Evolutionary conservation across 345 rosid genomes (phyloP), one percentile per base, ranked within the genome.

Genomic region (Melastoma malabathricum): DNA sequence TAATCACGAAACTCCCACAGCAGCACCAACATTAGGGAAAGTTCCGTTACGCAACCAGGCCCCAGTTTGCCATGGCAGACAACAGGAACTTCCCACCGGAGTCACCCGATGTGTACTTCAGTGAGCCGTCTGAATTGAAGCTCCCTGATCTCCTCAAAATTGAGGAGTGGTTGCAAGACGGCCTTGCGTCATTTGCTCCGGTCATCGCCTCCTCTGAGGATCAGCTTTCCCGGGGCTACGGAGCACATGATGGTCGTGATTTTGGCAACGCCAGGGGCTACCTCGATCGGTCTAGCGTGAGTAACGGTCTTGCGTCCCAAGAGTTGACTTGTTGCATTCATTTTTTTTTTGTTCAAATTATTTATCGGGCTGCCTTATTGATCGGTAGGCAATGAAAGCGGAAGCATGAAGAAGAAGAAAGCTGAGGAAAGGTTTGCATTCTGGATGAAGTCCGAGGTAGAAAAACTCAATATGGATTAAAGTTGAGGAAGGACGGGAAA

Each of bases 401-500:
- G 47, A 14, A 50, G 57, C 51, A 31, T 2, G 38, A 74, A 72
- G 52, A 70, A 52, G 59, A 77, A 54, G 66, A 69, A 67, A 55
- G 58, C 25, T 15, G 82, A 64, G 66, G 78, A 73, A 57, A 80
- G 85, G 61, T 72, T 73, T 56, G 89, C 96, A 29, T 86, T 92
- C 72, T 82, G 69, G 71, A 87, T 93, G 15, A 63, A 64, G 60
- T 82, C 98, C 0, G 95, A 79, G 16, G 71, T 86, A 7, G 98
- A 92, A 62, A 73, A 82, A 58, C 71, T 92, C 18, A 86, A 82
- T 47, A 90, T 25, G 98, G 98, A 1, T 90, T 54, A 75, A 90
- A 64, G 66, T 90, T 96, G 98, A 80, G 96, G 64, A 92, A 92
- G 61, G 87, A 92, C 52, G 98, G 98, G 31, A 92, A 87, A 81